Percentiles rank a stretch among this genome's conserved stretches.
phyloP scores from a whole-genome alignment of 768 basidiomycete genomes.

The Suillus brevipes region DNA sequence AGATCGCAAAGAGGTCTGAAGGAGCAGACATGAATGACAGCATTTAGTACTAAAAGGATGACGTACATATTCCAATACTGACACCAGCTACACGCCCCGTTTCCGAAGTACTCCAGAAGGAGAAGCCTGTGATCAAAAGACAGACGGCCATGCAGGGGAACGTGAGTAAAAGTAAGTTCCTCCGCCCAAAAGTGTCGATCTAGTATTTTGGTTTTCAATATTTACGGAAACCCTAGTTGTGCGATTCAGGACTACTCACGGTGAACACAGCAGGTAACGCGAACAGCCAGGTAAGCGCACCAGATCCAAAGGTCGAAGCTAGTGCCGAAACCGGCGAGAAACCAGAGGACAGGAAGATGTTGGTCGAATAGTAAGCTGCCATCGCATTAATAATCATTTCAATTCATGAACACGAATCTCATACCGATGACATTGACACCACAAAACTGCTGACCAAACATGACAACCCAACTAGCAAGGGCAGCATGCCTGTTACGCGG shows the following conservation, averaged over 20 bases:
- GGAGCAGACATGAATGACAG: slow-evolving; percentile 9
- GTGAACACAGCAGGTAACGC: slow-evolving; percentile 65
- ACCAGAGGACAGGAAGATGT: slow-evolving; percentile 64
- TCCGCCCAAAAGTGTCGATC: slow-evolving; percentile 77
- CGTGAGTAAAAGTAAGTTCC: slow-evolving; percentile 72
- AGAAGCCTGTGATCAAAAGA: slow-evolving; percentile 73
- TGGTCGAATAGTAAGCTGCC: slow-evolving; percentile 77
- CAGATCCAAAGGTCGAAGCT: slow-evolving; percentile 65
- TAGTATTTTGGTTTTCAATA: slow-evolving; percentile 30
- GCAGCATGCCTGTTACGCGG: slow-evolving; percentile 74
- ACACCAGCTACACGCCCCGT: slow-evolving; percentile 47
- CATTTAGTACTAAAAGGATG: background rate
- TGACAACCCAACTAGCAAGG: slow-evolving; percentile 61
- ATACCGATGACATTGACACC: slow-evolving; percentile 67
- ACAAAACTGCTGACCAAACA: slow-evolving; percentile 85
- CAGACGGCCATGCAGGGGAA: slow-evolving; percentile 83
- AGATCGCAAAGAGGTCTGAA: slow-evolving; percentile 53
- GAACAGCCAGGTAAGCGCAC: slow-evolving; percentile 63
- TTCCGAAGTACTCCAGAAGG: slow-evolving; percentile 50
- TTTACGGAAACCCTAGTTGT: slow-evolving; percentile 7
- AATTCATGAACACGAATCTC: background rate
- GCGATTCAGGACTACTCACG: slow-evolving; percentile 32
- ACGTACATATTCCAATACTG: slow-evolving; percentile 48
- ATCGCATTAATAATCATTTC: background rate
- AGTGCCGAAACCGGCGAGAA: slow-evolving; percentile 57